Percentiles rank a stretch among this genome's conserved stretches.
phyloP scores from a whole-genome alignment of 139 green algal genomes.

The Chlorella sp. region DNA sequence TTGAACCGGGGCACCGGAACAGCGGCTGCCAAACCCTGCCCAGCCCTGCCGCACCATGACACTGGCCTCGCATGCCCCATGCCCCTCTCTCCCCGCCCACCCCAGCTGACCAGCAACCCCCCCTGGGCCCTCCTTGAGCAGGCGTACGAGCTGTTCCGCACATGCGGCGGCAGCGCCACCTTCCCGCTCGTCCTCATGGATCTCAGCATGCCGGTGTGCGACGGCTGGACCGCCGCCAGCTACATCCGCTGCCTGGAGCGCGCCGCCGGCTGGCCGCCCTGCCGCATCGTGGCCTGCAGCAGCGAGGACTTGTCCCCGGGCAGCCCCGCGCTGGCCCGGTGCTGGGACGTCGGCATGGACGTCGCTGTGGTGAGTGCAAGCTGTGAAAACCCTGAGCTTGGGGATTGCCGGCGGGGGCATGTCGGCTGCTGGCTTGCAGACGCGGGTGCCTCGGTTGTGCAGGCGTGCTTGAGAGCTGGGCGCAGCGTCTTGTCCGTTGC shows the following conservation, averaged over 20 bases:
- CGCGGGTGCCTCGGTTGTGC: not conserved
- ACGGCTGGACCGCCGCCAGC: constrained; percentile 5
- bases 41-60: too few relatives aligned
- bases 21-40: too few relatives aligned
- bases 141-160: not conserved
- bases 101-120: too few relatives aligned
- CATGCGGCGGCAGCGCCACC: not conserved
- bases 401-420: too few relatives aligned
- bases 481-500: not conserved
- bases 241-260: constrained; percentile 15
- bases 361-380: not conserved
- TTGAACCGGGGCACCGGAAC: too few relatives aligned
- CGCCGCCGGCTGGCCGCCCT: not conserved
- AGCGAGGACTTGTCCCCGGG: not conserved
- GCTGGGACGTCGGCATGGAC: constrained; percentile 15
- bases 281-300: not conserved
- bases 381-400: not conserved
- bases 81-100: too few relatives aligned
- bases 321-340: not conserved
- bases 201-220: not conserved
- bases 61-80: too few relatives aligned
- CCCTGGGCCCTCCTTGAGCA: not conserved
- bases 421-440: not conserved
- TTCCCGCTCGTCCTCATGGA: constrained; percentile 18
- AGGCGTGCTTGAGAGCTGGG: not conserved